Conservation (phyloP, 495 filamentous ascomycete genomes). For the Evernia prunastri region DNA sequence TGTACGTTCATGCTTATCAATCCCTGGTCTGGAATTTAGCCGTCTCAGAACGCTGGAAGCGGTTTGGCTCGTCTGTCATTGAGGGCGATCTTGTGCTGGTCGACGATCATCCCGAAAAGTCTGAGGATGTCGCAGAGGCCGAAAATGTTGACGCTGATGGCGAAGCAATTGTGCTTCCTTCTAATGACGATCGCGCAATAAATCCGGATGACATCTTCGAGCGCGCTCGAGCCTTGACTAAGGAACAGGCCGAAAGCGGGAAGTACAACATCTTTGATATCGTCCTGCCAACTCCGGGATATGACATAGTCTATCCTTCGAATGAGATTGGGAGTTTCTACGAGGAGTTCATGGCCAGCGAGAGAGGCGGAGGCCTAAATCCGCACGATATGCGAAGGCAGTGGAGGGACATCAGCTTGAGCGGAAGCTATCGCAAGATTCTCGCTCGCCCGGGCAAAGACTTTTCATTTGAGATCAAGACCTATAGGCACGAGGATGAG, state of each 20-base stretch:
- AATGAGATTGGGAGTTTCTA: conserved; percentile 82
- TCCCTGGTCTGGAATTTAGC: conserved; percentile 87
- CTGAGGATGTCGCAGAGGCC: conserved; percentile 28
- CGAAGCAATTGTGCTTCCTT: conserved; percentile 57
- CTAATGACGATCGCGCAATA: conserved; percentile 48
- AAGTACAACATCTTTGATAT: conserved; percentile 80
- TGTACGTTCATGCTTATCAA: conserved; percentile 97
- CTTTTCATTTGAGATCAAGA: conserved; percentile 59
- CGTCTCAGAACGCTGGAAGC: conserved; percentile 68
- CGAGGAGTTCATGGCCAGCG: conserved; percentile 69
- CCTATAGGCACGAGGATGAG: conserved; percentile 63
- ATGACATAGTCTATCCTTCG: conserved; percentile 75
- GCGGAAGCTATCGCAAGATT: conserved; percentile 78
- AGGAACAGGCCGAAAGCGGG: conserved; percentile 71
- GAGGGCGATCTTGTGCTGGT: conserved; percentile 82
- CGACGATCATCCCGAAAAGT: conserved; percentile 46
- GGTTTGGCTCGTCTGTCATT: conserved; percentile 62
- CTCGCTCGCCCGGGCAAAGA: conserved; percentile 55
- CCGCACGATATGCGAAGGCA: conserved; percentile 81
- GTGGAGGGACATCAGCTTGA: conserved; percentile 82
- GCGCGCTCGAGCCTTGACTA: conserved; percentile 67
- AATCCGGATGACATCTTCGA: conserved; percentile 55
- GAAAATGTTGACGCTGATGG: conserved; percentile 57
- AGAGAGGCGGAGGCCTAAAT: conserved; percentile 68
- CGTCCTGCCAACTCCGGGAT: conserved; percentile 91